Conservation (phyloP, 345 rosid genomes). For the Syzygium aromaticum region DNA sequence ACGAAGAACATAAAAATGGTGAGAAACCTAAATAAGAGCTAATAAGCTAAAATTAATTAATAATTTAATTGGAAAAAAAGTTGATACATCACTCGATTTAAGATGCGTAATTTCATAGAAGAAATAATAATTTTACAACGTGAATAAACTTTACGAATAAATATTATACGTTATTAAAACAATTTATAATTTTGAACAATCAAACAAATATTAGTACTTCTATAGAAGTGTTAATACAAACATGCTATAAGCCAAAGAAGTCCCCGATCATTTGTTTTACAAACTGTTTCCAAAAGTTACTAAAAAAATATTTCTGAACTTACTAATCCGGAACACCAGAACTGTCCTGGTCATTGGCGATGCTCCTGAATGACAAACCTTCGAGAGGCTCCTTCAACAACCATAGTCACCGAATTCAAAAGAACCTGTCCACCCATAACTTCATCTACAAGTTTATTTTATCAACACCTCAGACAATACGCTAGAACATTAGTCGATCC, state of each 20-base stretch:
- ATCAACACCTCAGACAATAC: neutral
- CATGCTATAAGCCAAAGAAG: neutral
- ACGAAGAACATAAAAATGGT: too few relatives aligned
- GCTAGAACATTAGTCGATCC: neutral
- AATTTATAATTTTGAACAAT: neutral
- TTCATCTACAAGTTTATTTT: neutral
- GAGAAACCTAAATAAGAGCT: too few relatives aligned
- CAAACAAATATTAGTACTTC: neutral
- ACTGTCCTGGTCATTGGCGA: neutral
- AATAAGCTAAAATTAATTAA: neutral
- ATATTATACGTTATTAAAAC: neutral
- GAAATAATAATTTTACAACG: neutral
- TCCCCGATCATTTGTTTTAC: neutral
- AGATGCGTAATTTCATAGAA: neutral
- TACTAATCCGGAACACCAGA: neutral
- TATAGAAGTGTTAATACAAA: neutral
- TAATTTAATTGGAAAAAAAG: neutral
- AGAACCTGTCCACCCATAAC: neutral
- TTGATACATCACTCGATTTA: rapidly evolving
- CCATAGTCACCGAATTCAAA: neutral
- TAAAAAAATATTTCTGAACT: too few relatives aligned
- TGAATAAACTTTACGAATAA: neutral
- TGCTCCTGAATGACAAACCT: neutral
- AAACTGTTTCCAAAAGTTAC: too few relatives aligned
- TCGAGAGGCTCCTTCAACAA: neutral